These are phyloP conservation scores for Citrus hindsii DNA, from an alignment of 345 rosid genomes.

Conservation along the genomic window DNA sequence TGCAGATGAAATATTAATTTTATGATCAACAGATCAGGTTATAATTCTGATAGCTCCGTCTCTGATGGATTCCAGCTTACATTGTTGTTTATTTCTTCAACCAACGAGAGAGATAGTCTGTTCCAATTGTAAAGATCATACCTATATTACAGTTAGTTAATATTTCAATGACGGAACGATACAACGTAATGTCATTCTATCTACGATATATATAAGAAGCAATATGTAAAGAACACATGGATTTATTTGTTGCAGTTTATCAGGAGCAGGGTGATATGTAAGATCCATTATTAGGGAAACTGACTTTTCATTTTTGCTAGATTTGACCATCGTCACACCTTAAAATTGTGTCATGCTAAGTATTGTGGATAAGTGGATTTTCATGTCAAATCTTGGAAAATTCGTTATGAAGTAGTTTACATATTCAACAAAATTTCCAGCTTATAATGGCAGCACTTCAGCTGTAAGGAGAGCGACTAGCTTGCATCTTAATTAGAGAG, in stretches of 20 bases:
- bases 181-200: too few species aligned
- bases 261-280: neutral
- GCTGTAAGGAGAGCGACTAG: constrained; percentile 17
- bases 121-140: neutral
- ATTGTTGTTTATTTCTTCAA: neutral
- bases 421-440: neutral
- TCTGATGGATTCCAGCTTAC: neutral
- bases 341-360: neutral
- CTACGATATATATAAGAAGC: too few species aligned
- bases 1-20: neutral
- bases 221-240: neutral
- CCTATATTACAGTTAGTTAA: too few species aligned
- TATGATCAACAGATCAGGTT: neutral
- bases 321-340: too few species aligned
- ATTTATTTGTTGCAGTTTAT: neutral
- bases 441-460: neutral
- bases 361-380: neutral
- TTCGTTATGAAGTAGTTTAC: neutral
- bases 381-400: neutral
- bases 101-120: neutral
- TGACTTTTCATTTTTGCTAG: too few species aligned
- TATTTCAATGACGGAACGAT: too few species aligned
- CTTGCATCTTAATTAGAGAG: constrained; percentile 36
- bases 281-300: neutral
- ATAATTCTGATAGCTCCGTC: neutral